Evolutionary conservation across 106 monocot species (phyloP).

Genomic region (Dendrobium huoshanense): DNA sequence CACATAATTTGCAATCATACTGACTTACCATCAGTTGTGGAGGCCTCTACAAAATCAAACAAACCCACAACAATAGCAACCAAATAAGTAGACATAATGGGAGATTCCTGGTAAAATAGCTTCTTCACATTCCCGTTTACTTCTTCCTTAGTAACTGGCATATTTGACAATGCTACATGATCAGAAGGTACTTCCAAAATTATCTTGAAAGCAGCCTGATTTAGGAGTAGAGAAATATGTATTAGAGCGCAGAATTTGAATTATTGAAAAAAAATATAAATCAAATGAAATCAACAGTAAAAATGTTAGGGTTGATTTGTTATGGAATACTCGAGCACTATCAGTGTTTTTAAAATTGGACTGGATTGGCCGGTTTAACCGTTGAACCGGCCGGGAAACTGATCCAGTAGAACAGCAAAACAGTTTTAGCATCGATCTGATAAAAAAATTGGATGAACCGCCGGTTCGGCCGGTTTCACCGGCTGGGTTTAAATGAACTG

Average conservation of each 20-base stretch:
- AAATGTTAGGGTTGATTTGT: not conserved
- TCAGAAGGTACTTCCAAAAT: conserved; percentile 79
- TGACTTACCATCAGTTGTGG: conserved; percentile 57
- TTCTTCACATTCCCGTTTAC: conserved; percentile 50
- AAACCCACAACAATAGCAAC: conserved; percentile 90
- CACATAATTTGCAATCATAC: conserved; percentile 3
- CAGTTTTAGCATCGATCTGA: too few relatives aligned
- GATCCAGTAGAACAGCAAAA: too few relatives aligned
- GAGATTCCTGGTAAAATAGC: conserved; percentile 66
- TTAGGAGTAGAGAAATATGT: not conserved
- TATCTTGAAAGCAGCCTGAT: conserved; percentile 88
- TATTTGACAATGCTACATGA: conserved; percentile 84
- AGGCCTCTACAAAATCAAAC: conserved; percentile 81
- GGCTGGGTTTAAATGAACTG: too few relatives aligned
- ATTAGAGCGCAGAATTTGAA: not conserved
- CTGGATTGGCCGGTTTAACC: too few relatives aligned
- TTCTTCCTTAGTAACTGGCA: conserved; percentile 71
- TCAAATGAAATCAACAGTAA: not conserved
- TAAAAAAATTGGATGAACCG: too few relatives aligned
- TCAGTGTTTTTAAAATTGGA: too few relatives aligned
- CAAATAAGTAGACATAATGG: conserved; percentile 97
- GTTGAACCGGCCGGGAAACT: too few relatives aligned
- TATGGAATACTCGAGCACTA: too few relatives aligned
- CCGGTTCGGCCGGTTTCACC: too few relatives aligned
- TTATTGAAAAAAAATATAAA: not conserved